Base-by-base conservation (phyloP, 140 eudicot genomes). In the Cichorium intybus region DNA sequence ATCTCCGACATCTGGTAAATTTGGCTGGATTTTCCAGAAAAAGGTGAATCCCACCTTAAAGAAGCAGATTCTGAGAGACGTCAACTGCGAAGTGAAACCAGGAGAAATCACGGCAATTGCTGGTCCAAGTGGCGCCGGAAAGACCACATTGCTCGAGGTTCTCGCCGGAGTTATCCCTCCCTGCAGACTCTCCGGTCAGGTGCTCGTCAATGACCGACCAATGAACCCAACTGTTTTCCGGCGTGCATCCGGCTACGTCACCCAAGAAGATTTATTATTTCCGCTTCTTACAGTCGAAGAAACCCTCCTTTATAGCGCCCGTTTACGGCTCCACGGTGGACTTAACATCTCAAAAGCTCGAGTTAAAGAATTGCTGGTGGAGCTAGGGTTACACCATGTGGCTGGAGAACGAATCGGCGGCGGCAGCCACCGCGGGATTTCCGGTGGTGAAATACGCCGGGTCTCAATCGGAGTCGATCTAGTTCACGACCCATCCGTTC, bases 81-180 rank as follows among this genome's bases (percentile, higher is more conserved):
- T 88, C 3, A 76, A 18, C 12, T 80, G 81, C 33, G 82, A 85
- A 45, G 87, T 81, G 24, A 79, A 58, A 56, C 87, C 96, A 6
- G 84, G 96, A 3, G 87, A 88, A 64, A 68, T 88, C 48, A 88
- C 89, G 1, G 96, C 87, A 7, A 73, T 88, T 24, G 89, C 84
- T 0, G 96, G 96, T 9, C 87, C 96, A 2, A 88, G 96, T 45
- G 96, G 94, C 1, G 89, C 96, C 3, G 96, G 96, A 17, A 88
- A 88, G 54, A 88, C 96, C 4, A 82, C 96, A 11, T 27, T 88
- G 74, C 62, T 88, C 4, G 89, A 82, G 51, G 68, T 88, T 47
- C 72, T 88, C 0, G 94, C 93, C 4, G 93, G 87, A 12, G 75
- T 63, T 14, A 75, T 79, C 8, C 68, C 65, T 35, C 89, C 83